Evolutionary conservation across 2,329 filamentous ascomycete genomes (phyloP).

Genomic region (Fusarium torulosum): DNA sequence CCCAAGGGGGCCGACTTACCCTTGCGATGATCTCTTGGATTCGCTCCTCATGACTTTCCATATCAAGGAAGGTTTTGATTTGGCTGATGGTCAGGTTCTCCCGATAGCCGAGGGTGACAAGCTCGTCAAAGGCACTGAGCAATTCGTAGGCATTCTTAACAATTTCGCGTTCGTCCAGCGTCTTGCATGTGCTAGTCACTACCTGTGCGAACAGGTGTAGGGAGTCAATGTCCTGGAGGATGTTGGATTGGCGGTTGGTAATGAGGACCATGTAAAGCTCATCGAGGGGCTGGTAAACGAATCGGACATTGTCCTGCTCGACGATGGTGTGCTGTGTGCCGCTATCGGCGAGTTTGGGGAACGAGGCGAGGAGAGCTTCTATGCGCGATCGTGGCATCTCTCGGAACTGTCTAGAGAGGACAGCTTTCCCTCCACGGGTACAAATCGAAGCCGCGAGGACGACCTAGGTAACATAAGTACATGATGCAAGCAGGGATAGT

Average conservation of each 20-base stretch:
- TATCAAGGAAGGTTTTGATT: constrained; percentile 99
- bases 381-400: constrained; percentile 98
- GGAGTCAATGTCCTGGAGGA: constrained; percentile 98
- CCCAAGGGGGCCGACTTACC: constrained; percentile 63
- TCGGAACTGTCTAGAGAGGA: constrained; percentile 96
- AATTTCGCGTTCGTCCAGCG: constrained; percentile 94
- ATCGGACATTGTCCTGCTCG: constrained; percentile 99
- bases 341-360: constrained; percentile 96
- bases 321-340: constrained; percentile 98
- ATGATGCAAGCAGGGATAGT: not conserved
- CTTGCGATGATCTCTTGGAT: constrained; percentile 98
- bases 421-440: constrained; percentile 97
- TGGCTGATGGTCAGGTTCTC: constrained; percentile 97
- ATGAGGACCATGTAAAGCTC: constrained; percentile 99
- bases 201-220: constrained; percentile 98
- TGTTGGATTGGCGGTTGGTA: constrained; percentile 99
- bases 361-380: constrained; percentile 95
- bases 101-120: constrained; percentile 94
- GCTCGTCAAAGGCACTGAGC: constrained; percentile 95
- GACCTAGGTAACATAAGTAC: constrained; percentile 70
- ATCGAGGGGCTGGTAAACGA: constrained; percentile 98
- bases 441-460: constrained; percentile 99
- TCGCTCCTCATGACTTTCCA: constrained; percentile 99
- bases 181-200: constrained; percentile 96
- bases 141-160: constrained; percentile 95